Evolutionary conservation across 257 asterid species (phyloP).

Genomic region (Ophiorrhiza pumila): DNA sequence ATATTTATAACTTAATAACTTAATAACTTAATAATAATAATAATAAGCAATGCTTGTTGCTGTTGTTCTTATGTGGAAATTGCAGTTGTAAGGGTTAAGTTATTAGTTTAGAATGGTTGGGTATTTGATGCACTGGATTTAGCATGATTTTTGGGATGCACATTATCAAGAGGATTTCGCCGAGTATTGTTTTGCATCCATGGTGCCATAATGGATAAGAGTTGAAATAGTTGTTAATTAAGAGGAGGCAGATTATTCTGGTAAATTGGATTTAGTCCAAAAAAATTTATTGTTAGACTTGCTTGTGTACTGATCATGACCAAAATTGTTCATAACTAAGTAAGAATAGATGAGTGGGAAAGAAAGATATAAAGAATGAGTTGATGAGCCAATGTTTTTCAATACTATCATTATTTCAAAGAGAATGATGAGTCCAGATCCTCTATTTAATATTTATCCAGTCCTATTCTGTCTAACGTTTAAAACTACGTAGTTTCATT

Average conservation of each 20-base stretch:
- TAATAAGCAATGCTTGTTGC: not conserved
- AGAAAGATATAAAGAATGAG: too few relatives aligned
- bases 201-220: constrained; percentile 22
- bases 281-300: constrained; percentile 27
- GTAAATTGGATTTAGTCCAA: constrained; percentile 29
- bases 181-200: not conserved
- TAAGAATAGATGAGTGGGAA: too few relatives aligned
- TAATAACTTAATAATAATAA: too few relatives aligned
- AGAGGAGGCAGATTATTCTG: constrained; percentile 32
- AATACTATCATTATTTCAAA: too few relatives aligned
- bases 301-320: constrained; percentile 71
- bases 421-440: too few relatives aligned
- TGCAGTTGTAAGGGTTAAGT: not conserved
- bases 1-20: too few relatives aligned
- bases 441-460: too few relatives aligned
- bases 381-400: too few relatives aligned
- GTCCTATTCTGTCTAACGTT: too few relatives aligned
- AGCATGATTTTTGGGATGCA: constrained; percentile 3
- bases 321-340: constrained; percentile 75
- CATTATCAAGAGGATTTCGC: constrained; percentile 8
- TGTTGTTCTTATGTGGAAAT: constrained; percentile 11
- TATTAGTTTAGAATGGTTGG: constrained; percentile 10
- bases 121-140: constrained; percentile 25
- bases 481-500: too few relatives aligned
- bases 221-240: constrained; percentile 23